These are phyloP conservation scores for Juglanconis juglandina DNA, from an alignment of 2,329 filamentous ascomycete genomes.

Conservation along the genomic window DNA sequence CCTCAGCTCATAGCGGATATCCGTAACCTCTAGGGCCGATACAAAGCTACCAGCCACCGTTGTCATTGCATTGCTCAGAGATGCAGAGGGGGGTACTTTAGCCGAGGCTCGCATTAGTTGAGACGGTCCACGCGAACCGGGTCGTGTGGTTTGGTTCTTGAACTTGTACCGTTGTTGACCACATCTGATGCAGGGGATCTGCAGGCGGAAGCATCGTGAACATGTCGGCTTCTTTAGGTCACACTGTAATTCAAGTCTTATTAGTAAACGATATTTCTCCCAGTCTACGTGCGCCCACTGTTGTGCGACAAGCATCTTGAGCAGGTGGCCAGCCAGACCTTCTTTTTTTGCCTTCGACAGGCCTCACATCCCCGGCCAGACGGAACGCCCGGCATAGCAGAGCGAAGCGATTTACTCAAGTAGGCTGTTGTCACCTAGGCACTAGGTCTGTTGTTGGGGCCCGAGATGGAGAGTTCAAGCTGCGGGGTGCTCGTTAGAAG, in stretches of 20 bases:
- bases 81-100: not conserved
- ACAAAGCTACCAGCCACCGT: conserved; percentile 6
- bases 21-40: conserved; percentile 10
- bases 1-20: conserved; percentile 18
- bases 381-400: conserved; percentile 1
- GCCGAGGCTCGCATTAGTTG: not conserved
- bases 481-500: no score
- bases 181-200: conserved; percentile 15
- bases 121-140: not conserved
- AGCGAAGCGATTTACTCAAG: not conserved
- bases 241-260: conserved; percentile 8
- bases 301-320: not conserved
- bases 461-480: no score
- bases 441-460: no score
- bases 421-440: not conserved
- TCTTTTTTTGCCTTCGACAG: conserved; percentile 21
- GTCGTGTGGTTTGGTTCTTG: conserved; percentile 10
- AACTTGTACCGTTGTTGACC: conserved; percentile 20
- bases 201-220: conserved; percentile 14
- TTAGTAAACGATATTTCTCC: not conserved
- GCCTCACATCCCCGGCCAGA: conserved; percentile 19
- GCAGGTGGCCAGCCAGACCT: conserved; percentile 5
- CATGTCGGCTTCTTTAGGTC: conserved; percentile 18
- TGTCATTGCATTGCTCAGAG: not conserved
- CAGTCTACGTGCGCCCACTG: not conserved